A percentile compares a stretch with the other conserved stretches of the same genome.
Conservation (phyloP, 2,329 filamentous ascomycete genomes). For the Colletotrichum zoysiae region DNA sequence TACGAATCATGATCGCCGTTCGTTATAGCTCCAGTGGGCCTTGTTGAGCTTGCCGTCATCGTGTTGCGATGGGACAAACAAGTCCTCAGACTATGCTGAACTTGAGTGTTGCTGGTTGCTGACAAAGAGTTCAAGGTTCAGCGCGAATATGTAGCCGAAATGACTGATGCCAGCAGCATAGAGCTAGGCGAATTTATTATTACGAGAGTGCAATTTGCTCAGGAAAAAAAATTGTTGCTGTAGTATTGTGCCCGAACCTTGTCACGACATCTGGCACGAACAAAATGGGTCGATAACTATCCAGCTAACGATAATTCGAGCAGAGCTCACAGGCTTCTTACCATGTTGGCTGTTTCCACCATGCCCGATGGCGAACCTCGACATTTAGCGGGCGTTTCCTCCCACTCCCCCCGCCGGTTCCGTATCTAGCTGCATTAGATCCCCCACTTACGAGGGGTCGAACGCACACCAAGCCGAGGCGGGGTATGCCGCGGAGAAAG, state of each 20-base stretch:
- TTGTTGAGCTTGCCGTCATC: slow-evolving; percentile 26
- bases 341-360: neutral
- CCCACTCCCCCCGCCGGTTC: slow-evolving; percentile 2
- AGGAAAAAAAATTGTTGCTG: neutral
- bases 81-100: neutral
- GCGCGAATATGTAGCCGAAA: neutral
- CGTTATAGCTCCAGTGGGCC: neutral
- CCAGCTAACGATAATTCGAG: slow-evolving; percentile 9
- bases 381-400: neutral
- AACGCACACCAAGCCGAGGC: too few relatives aligned
- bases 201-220: neutral
- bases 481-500: slow-evolving; percentile 15
- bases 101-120: neutral
- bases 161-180: neutral
- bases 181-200: neutral
- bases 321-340: neutral
- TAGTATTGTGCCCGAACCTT: neutral
- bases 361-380: neutral
- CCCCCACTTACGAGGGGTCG: slow-evolving; percentile 27
- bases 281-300: slow-evolving; percentile 26
- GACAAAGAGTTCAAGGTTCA: neutral
- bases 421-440: neutral
- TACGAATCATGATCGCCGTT: slow-evolving; percentile 2
- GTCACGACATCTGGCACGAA: neutral
- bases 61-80: neutral